Conservation (phyloP, 345 rosid species). For the Salix caprea region DNA sequence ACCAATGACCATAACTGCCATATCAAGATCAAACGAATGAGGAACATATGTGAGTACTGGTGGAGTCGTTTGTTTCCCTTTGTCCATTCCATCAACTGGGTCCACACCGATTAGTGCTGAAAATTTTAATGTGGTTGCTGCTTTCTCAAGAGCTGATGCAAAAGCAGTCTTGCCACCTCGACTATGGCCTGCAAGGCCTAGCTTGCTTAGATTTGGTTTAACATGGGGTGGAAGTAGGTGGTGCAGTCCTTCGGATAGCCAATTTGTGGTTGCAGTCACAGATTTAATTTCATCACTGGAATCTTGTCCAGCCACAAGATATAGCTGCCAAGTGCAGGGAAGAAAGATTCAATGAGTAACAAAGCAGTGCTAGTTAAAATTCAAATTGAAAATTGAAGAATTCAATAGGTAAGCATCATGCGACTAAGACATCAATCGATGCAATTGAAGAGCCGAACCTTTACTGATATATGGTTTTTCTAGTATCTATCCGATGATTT, state of each 20-base stretch:
- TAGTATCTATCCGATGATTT: not conserved
- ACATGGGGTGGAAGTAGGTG: slow-evolving; percentile 50
- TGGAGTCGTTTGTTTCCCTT: slow-evolving; percentile 69
- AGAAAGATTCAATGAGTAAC: not conserved
- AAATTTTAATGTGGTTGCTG: slow-evolving; percentile 37
- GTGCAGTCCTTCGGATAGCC: slow-evolving; percentile 49
- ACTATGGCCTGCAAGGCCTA: slow-evolving; percentile 77
- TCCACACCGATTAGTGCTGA: slow-evolving; percentile 73
- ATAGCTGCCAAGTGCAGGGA: slow-evolving; percentile 38
- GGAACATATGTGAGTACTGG: slow-evolving; percentile 64
- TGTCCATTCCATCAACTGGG: slow-evolving; percentile 75
- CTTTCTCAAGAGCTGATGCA: slow-evolving; percentile 51
- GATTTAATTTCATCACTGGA: slow-evolving; percentile 56
- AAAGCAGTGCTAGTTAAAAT: not conserved
- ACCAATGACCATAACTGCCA: slow-evolving; percentile 65
- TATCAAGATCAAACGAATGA: slow-evolving; percentile 57
- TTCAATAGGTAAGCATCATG: not conserved
- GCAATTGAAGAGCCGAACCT: not conserved
- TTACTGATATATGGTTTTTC: not conserved
- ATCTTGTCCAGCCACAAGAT: slow-evolving; percentile 66
- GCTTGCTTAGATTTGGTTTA: slow-evolving; percentile 52
- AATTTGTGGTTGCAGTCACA: slow-evolving; percentile 48
- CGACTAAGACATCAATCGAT: not conserved
- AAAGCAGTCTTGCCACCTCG: slow-evolving; percentile 88
- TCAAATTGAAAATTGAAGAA: not conserved